phyloP scores from a whole-genome alignment of 345 rosid genomes.

The Eutrema heterophyllum region DNA sequence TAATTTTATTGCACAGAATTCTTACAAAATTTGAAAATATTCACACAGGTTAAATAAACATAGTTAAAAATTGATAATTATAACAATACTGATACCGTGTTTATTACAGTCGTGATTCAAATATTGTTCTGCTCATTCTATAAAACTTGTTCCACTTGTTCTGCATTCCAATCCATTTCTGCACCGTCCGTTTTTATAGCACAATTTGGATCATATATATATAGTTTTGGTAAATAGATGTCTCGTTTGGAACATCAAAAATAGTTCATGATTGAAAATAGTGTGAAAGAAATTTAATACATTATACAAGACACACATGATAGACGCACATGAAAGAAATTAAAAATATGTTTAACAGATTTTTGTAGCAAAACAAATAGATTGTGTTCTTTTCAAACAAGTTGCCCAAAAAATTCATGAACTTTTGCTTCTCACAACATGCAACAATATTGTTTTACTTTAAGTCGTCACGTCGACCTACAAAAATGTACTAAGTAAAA shows the following conservation, averaged over 20 bases:
- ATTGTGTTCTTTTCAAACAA: constrained; percentile 5
- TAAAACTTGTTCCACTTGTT: not conserved
- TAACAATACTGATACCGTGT: too few relatives aligned
- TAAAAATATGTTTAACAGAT: not conserved
- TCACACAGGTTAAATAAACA: not conserved
- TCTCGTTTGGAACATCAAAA: not conserved
- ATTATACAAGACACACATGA: not conserved
- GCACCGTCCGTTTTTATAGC: not conserved
- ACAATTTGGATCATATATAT: not conserved
- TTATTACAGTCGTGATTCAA: not conserved
- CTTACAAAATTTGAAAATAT: not conserved
- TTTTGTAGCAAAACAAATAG: not conserved
- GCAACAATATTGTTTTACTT: not conserved
- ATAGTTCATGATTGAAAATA: not conserved
- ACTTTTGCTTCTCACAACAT: not conserved
- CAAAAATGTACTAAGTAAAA: not conserved
- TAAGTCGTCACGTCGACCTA: not conserved
- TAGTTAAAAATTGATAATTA: not conserved
- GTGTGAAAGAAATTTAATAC: not conserved
- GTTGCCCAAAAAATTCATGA: not conserved
- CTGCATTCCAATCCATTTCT: not conserved
- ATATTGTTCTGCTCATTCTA: not conserved
- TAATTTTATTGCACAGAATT: too few relatives aligned
- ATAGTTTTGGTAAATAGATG: not conserved
- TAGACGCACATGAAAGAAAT: too few relatives aligned